phyloP scores from a whole-genome alignment of 2,329 filamentous ascomycete species.

The Akanthomyces lecanii region DNA sequence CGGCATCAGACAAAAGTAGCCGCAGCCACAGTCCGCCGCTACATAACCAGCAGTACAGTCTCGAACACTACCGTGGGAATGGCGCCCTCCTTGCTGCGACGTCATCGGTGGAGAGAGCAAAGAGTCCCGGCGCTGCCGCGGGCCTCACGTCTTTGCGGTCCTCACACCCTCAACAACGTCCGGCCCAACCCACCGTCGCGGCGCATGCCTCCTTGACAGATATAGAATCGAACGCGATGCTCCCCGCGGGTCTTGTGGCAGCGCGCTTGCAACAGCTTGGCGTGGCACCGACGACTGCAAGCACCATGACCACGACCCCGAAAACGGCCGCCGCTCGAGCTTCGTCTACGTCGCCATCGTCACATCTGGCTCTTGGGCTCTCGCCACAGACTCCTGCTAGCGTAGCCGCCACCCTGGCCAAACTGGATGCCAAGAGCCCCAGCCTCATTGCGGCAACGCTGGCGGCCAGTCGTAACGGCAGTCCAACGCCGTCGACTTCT shows the following conservation, averaged over 20 bases:
- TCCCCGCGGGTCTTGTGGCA: conserved; percentile 21
- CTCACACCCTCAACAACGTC: conserved; percentile 25
- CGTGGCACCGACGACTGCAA: conserved; percentile 13
- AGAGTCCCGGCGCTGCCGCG: conserved; percentile 15
- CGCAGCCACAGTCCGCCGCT: conserved; percentile 21
- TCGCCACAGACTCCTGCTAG: conserved; percentile 8
- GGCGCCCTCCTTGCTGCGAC: conserved; percentile 44
- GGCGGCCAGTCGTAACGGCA: conserved; percentile 49
- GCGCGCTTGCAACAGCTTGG: conserved; percentile 26
- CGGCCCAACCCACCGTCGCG: conserved; percentile 28
- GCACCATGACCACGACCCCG: background rate
- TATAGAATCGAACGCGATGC: conserved; percentile 18
- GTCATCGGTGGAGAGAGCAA: conserved; percentile 25
- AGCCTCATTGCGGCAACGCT: conserved; percentile 56
- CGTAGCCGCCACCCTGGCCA: conserved; percentile 3
- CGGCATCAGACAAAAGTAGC: background rate
- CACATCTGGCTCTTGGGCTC: background rate
- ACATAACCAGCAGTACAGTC: conserved; percentile 18
- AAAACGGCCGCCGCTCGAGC: conserved; percentile 9
- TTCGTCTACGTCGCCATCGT: conserved; percentile 12
- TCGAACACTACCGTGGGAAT: conserved; percentile 26
- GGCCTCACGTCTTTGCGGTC: conserved; percentile 18
- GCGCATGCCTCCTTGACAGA: conserved; percentile 34
- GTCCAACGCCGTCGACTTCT: conserved; percentile 30
- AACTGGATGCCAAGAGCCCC: conserved; percentile 45